A percentile compares a stretch with the other conserved stretches of the same genome.
Evolutionary conservation across 768 basidiomycete genomes (phyloP).

Genomic region (Leucosporidium yakuticum): DNA sequence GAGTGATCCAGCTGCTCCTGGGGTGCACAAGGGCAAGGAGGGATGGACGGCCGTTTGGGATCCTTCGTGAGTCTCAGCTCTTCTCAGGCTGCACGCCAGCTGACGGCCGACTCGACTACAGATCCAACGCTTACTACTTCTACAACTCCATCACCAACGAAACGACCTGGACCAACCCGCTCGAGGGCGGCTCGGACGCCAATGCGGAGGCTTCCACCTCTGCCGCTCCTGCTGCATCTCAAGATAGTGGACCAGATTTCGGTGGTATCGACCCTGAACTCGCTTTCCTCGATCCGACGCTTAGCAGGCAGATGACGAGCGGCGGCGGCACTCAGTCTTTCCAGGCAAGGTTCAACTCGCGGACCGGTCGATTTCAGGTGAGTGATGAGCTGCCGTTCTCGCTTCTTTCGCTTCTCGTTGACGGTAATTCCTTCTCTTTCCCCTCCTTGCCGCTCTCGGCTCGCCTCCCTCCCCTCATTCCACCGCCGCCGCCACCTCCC

Average conservation of each 20-base stretch:
- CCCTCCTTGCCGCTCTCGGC: too few relatives aligned
- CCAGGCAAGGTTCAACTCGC: conserved; percentile 29
- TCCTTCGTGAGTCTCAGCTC: conserved; percentile 14
- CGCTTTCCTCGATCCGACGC: conserved; percentile 25
- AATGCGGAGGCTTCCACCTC: neutral
- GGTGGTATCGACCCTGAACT: conserved; percentile 30
- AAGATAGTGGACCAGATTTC: neutral
- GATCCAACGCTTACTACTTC: conserved; percentile 32
- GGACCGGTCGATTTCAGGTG: conserved; percentile 26
- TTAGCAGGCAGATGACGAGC: neutral
- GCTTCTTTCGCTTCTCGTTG: neutral
- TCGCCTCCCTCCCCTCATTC: too few relatives aligned
- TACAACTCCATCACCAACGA: conserved; percentile 25
- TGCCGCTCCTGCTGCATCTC: neutral
- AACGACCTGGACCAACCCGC: conserved; percentile 29
- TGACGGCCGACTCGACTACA: neutral
- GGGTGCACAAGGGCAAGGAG: neutral
- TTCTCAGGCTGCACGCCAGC: neutral
- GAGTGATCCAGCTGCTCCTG: neutral
- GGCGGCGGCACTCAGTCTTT: neutral
- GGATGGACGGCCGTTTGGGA: conserved; percentile 29
- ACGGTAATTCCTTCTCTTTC: too few relatives aligned
- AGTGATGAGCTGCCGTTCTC: neutral
- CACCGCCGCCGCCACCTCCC: too few relatives aligned
- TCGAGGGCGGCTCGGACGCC: neutral